Percentiles rank a stretch among this genome's conserved stretches.
phyloP scores from a whole-genome alignment of 2,329 filamentous ascomycete genomes.

The Aspergillus candidus region DNA sequence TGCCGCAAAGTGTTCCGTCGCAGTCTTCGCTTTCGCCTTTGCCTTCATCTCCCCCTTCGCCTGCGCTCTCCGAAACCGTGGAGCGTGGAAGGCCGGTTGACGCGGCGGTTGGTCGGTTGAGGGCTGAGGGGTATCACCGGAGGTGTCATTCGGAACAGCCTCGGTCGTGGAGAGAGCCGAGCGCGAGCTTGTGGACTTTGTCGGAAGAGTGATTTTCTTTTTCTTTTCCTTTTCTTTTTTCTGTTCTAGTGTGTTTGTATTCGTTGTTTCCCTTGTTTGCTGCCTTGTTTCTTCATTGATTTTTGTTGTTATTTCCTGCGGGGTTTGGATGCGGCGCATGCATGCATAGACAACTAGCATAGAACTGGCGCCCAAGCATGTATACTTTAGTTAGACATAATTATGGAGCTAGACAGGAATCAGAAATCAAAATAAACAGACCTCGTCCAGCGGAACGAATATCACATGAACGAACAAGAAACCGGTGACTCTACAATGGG shows the following conservation, averaged over 20 bases:
- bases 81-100: constrained; percentile 3
- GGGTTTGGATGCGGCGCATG: not conserved
- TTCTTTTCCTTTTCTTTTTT: not conserved
- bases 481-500: too few species aligned
- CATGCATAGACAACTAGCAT: too few species aligned
- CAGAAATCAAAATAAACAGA: too few species aligned
- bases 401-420: too few species aligned
- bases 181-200: constrained; percentile 31
- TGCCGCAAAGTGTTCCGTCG: constrained; percentile 7
- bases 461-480: too few species aligned
- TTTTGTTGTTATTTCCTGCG: not conserved
- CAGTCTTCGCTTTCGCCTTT: constrained; percentile 1
- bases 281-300: not conserved
- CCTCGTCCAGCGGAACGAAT: too few species aligned
- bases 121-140: constrained; percentile 25
- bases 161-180: constrained; percentile 32
- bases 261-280: not conserved
- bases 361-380: too few species aligned
- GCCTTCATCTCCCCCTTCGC: not conserved
- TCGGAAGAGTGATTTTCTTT: constrained; percentile 21
- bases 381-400: too few species aligned
- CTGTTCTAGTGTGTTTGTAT: not conserved
- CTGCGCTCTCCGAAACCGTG: constrained; percentile 4
- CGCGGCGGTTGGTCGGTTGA: constrained; percentile 3
- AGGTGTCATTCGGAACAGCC: constrained; percentile 36